These are phyloP conservation scores for Saccharomycopsis fibuligera DNA, from an alignment of 805 yeast species.

Conservation along the genomic window DNA sequence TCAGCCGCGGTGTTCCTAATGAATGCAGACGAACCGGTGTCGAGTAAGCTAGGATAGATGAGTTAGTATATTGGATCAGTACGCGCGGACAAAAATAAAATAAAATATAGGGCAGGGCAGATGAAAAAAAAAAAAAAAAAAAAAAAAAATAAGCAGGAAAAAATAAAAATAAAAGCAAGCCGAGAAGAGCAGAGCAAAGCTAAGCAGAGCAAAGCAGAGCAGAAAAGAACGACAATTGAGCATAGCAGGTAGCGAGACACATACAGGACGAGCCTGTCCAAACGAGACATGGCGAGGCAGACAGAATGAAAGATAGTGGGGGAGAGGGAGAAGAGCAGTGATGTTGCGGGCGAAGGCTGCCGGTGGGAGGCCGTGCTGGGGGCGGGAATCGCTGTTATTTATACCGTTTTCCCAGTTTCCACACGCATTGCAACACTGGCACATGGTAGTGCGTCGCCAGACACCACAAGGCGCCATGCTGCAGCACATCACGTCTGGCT, in stretches of 20 bases:
- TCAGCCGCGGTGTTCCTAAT: conserved; percentile 96
- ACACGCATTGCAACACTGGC: neutral
- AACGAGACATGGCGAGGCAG: conserved; percentile 35
- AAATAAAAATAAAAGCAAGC: neutral
- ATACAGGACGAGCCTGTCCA: conserved; percentile 48
- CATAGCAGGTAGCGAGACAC: conserved; percentile 13
- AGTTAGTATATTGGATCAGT: neutral
- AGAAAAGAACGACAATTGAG: neutral
- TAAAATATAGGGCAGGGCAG: neutral
- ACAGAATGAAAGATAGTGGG: neutral
- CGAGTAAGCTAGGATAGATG: conserved; percentile 42
- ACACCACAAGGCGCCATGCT: neutral
- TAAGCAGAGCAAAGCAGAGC: neutral
- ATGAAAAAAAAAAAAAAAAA: conserved; percentile 1
- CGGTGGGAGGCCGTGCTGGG: neutral
- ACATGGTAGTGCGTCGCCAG: neutral
- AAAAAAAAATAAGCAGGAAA: conserved; percentile 23
- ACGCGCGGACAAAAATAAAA: neutral
- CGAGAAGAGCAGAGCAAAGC: neutral
- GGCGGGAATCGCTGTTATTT: neutral
- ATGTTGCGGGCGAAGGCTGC: neutral
- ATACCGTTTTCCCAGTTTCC: neutral
- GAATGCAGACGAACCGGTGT: conserved; percentile 91
- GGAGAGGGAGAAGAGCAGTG: neutral
- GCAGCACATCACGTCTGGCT: neutral